Evolutionary conservation across 2,329 filamentous ascomycete species (phyloP).

Genomic region (Alternaria gansuensis): DNA sequence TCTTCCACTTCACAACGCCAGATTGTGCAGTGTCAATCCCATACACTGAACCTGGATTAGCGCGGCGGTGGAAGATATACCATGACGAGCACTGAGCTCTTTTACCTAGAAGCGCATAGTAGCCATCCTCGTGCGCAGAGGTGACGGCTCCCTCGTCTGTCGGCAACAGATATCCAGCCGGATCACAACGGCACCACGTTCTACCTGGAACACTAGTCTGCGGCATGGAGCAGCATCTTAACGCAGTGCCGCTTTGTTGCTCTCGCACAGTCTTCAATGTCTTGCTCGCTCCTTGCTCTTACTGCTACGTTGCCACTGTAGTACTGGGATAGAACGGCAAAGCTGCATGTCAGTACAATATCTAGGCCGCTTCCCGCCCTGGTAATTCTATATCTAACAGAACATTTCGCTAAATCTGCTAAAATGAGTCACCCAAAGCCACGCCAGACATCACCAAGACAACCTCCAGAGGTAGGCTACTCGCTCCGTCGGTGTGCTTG

Average conservation of each 20-base stretch:
- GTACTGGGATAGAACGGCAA: not conserved
- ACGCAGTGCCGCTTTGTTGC: constrained; percentile 2
- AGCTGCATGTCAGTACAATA: constrained; percentile 3
- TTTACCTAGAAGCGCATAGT: constrained; percentile 5
- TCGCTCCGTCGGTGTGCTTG: not conserved
- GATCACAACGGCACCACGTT: not conserved
- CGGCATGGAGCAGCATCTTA: constrained; percentile 5
- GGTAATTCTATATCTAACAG: constrained; percentile 6
- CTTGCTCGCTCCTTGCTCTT: not conserved
- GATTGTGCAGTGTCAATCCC: constrained; percentile 1
- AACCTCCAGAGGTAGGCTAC: not conserved
- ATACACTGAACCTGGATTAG: constrained; percentile 1
- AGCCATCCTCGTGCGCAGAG: not conserved
- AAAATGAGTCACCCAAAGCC: constrained; percentile 5
- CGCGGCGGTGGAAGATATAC: not conserved
- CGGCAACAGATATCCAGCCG: not conserved
- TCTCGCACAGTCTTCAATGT: not conserved
- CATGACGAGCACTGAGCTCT: not conserved
- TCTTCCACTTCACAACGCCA: not conserved
- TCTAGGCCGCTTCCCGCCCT: constrained; percentile 7
- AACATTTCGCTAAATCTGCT: not conserved
- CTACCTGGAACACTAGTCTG: not conserved
- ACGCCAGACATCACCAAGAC: not conserved
- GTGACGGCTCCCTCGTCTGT: not conserved
- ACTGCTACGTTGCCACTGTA: not conserved